These are phyloP conservation scores for Monosporascus sp. DNA, from an alignment of 2,329 filamentous ascomycete genomes.

Conservation along the genomic window DNA sequence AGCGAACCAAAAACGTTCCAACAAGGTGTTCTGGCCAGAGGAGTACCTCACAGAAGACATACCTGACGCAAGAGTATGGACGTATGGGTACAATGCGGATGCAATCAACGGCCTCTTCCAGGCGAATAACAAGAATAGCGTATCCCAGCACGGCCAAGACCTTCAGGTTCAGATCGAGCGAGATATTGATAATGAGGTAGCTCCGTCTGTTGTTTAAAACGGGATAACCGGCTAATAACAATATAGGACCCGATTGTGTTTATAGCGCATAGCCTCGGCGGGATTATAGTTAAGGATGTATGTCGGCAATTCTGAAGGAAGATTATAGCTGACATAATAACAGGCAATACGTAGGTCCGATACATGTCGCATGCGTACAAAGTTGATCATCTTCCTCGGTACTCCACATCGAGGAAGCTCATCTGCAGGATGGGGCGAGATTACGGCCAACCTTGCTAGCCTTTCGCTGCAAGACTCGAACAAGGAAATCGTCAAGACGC, in stretches of 20 bases:
- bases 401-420: slow-evolving; percentile 33
- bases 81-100: no score
- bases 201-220: background rate
- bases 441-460: slow-evolving; percentile 26
- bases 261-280: slow-evolving; percentile 31
- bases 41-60: no score
- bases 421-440: slow-evolving; percentile 26
- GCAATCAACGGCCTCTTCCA: no score
- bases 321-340: background rate
- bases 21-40: no score
- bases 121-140: no score
- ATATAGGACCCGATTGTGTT: slow-evolving; percentile 27
- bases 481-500: slow-evolving; percentile 23
- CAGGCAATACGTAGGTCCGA: slow-evolving; percentile 28
- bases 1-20: no score
- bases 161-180: slow-evolving; percentile 17
- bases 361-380: slow-evolving; percentile 18
- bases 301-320: background rate
- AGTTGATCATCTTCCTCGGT: slow-evolving; percentile 32
- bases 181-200: slow-evolving; percentile 25
- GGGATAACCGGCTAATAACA: background rate
- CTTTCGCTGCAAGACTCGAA: slow-evolving; percentile 28
- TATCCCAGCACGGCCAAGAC: no score
- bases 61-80: no score
- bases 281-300: slow-evolving; percentile 33